Evolutionary conservation across 176 grass and related monocot genomes (phyloP).

Genomic region (Metroxylon sagu): DNA sequence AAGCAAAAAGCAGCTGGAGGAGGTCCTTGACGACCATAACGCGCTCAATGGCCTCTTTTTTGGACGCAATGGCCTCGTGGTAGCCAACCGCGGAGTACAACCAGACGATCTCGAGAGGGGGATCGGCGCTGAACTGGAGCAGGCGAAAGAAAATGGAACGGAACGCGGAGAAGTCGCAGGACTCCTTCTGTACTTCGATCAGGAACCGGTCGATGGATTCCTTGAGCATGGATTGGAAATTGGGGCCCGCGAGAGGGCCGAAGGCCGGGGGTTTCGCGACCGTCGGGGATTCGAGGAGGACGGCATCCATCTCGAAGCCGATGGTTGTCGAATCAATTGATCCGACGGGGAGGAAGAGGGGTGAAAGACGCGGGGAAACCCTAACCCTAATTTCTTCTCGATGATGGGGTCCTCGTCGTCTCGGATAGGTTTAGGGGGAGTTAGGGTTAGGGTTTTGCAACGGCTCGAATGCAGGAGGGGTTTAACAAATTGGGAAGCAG

Average conservation of each 20-base stretch:
- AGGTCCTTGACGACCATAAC: constrained; percentile 49
- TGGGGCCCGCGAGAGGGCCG: constrained; percentile 37
- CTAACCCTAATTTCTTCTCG: constrained; percentile 26
- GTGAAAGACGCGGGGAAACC: constrained; percentile 22
- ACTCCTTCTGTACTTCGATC: constrained; percentile 46
- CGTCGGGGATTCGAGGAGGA: constrained; percentile 49
- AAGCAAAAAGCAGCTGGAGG: constrained; percentile 62
- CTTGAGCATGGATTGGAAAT: constrained; percentile 64
- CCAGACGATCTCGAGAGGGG: constrained; percentile 82
- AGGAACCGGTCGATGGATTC: constrained; percentile 82
- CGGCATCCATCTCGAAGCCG: constrained; percentile 25
- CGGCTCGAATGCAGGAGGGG: no score
- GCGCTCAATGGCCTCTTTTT: constrained; percentile 17
- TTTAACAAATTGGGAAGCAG: no score
- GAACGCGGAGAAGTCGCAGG: constrained; percentile 72
- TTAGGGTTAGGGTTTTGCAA: constrained; percentile 37
- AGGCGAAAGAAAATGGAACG: constrained; percentile 71
- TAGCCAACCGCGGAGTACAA: constrained; percentile 82
- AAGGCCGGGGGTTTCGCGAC: constrained; percentile 49
- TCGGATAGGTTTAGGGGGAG: background rate
- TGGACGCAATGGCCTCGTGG: constrained; percentile 46
- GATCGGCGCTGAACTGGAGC: constrained; percentile 55
- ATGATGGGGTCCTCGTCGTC: background rate
- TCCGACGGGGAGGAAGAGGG: constrained; percentile 15
- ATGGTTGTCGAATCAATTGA: constrained; percentile 14